Base-by-base conservation (phyloP, 371 early-diverging fungal species). In the Funneliformis caledonium region DNA sequence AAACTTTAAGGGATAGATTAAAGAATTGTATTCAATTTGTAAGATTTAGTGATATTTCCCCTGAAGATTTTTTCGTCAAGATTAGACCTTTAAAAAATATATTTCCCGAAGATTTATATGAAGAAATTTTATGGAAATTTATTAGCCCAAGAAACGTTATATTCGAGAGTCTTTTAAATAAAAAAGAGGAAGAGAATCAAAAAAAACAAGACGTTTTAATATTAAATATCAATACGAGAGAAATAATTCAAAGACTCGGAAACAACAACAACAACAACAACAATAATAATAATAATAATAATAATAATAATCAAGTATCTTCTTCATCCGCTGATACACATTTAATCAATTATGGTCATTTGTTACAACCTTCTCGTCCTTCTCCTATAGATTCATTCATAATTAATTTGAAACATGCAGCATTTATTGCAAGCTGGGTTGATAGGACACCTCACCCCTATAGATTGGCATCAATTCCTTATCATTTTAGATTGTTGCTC, bases 81-180 rank as follows among this genome's bases (percentile, higher is more conserved):
- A 26, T 78, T 33, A 26, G 50, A 33, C 65, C 65, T 12, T 78
- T 37, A 22, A 61, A 52, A 14, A 47, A 68, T 52, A 67, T 78
- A 16, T 60, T 78, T 48, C 52, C 65, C 2, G 52, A 65, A 0
- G 78, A 78, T 14, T 11, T 78, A 67, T 67, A 60, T 64, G 78
- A 78, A 50, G 78, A 78, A 48, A 10, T 67, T 64, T 48, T 78
- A 33, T 65, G 67, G 67, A 31, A 65, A 65, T 65, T 33, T 37
- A 22, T 65, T 65, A 65, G 33, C 14, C 67, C 67, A 16, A 65
- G 12, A 33, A 65, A 65, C 33, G 67, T 37, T 16, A 31, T 56
- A 16, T 56, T 56, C 16, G n/a, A n/a, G 31, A 68, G 14, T 2
- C 68, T 31, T 37, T 26, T 72, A 37, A 72, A 26, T 47, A 14